Conservation (phyloP, 2,329 filamentous ascomycete species). For the Aphanoascus verrucosus region DNA sequence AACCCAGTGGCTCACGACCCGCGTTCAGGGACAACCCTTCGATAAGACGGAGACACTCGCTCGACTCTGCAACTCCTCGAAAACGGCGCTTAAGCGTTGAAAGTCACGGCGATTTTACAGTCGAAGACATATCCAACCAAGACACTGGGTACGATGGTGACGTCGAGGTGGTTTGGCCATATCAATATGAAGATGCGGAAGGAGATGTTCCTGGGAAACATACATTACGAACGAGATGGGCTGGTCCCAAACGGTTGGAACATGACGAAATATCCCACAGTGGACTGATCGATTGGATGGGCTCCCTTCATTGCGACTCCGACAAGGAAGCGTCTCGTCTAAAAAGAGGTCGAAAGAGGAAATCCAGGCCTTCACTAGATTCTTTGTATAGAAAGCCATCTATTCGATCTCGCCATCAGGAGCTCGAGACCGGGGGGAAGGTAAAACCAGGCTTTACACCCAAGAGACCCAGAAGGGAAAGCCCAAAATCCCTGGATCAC, state of each 20-base stretch:
- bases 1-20: conserved; percentile 10
- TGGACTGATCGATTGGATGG: conserved; percentile 28
- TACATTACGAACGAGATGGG: conserved; percentile 9
- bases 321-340: conserved; percentile 17
- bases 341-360: conserved; percentile 29
- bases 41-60: neutral
- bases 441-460: neutral
- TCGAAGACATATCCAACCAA: conserved; percentile 22
- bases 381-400: neutral
- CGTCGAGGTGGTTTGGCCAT: conserved; percentile 29
- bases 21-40: neutral
- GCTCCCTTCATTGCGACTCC: conserved; percentile 24
- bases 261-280: conserved; percentile 24
- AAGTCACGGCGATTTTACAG: conserved; percentile 16
- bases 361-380: conserved; percentile 18
- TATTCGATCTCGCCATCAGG: neutral
- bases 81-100: conserved; percentile 5
- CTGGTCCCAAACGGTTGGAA: conserved; percentile 19
- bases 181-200: conserved; percentile 25
- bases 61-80: neutral
- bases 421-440: neutral
- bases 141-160: conserved; percentile 25
- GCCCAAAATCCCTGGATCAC: neutral
- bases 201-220: conserved; percentile 14
- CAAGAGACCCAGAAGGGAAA: conserved; percentile 4